These are phyloP conservation scores for Posidonia australis DNA, from an alignment of 106 monocot genomes.

Conservation along the genomic window DNA sequence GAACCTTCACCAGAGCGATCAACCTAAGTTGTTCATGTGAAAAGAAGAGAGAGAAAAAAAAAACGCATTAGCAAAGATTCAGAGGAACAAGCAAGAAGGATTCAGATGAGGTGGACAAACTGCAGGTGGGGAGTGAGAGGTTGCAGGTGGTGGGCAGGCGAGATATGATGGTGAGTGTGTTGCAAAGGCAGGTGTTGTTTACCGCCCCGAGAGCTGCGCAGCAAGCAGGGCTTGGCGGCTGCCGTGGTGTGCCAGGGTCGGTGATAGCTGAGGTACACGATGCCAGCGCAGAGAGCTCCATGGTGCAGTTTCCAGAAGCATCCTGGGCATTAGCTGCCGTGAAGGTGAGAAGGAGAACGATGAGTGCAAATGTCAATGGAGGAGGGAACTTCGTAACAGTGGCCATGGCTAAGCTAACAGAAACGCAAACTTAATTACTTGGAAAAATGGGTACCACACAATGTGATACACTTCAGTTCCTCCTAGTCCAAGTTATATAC, in stretches of 20 bases:
- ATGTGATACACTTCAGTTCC: background rate
- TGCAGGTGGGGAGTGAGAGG: slow-evolving; percentile 9
- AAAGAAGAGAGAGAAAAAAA: too few relatives aligned
- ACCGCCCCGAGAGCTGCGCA: slow-evolving; percentile 7
- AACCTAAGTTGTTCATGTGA: too few relatives aligned
- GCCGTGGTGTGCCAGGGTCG: slow-evolving; percentile 6
- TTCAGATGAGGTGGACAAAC: too few relatives aligned
- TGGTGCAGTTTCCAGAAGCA: slow-evolving; percentile 8
- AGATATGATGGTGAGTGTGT: slow-evolving; percentile 11
- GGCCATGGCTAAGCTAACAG: background rate
- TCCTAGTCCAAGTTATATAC: background rate
- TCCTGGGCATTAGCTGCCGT: background rate
- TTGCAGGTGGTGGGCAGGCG: slow-evolving; percentile 12
- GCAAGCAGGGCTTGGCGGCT: slow-evolving; percentile 4
- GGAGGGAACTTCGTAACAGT: background rate
- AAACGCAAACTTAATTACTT: background rate
- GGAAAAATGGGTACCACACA: too few relatives aligned
- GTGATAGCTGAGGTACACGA: slow-evolving; percentile 3
- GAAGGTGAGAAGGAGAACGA: background rate
- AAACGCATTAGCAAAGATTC: too few relatives aligned
- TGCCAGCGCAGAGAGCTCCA: slow-evolving; percentile 7
- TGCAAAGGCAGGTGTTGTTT: slow-evolving; percentile 7
- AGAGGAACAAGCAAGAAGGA: too few relatives aligned
- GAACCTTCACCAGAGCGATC: too few relatives aligned
- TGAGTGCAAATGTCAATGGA: background rate